Evolutionary conservation across 2,329 filamentous ascomycete species (phyloP).

Genomic region (Xylaria arbuscula): DNA sequence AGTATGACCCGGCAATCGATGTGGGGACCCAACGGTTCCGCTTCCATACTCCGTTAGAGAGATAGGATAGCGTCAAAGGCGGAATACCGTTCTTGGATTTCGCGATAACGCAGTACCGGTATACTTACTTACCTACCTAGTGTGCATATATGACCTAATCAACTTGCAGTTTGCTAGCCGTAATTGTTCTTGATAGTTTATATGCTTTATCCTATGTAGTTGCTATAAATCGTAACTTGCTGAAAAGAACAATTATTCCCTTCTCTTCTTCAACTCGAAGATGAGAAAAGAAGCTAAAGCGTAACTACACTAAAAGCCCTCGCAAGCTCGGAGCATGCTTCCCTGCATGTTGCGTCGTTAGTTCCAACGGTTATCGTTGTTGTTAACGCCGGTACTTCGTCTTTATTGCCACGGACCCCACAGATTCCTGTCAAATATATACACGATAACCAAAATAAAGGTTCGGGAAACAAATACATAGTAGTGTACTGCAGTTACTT

Average conservation of each 20-base stretch:
- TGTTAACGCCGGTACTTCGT: conserved; percentile 12
- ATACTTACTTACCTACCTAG: neutral
- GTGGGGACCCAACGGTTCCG: conserved; percentile 22
- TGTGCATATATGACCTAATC: neutral
- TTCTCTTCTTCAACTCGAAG: neutral
- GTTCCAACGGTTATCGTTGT: neutral
- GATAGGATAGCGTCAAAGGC: conserved; percentile 14
- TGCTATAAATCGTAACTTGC: neutral
- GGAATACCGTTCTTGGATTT: conserved; percentile 31
- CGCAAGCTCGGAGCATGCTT: neutral
- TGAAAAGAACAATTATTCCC: neutral
- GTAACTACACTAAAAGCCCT: too few relatives aligned
- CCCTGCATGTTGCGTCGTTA: neutral
- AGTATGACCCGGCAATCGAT: conserved; percentile 29
- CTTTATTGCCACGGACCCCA: neutral
- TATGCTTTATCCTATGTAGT: neutral
- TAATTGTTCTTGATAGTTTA: neutral
- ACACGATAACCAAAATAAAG: neutral
- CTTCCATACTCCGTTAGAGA: conserved; percentile 6
- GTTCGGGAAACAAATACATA: neutral
- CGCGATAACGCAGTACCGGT: conserved; percentile 6
- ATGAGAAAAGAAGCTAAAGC: neutral
- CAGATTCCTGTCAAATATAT: neutral
- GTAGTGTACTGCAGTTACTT: conserved; percentile 10
- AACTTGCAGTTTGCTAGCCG: neutral